Evolutionary conservation across 345 rosid species (phyloP), one percentile per base, ranked within the genome.

Genomic region (Carallia brachiata): DNA sequence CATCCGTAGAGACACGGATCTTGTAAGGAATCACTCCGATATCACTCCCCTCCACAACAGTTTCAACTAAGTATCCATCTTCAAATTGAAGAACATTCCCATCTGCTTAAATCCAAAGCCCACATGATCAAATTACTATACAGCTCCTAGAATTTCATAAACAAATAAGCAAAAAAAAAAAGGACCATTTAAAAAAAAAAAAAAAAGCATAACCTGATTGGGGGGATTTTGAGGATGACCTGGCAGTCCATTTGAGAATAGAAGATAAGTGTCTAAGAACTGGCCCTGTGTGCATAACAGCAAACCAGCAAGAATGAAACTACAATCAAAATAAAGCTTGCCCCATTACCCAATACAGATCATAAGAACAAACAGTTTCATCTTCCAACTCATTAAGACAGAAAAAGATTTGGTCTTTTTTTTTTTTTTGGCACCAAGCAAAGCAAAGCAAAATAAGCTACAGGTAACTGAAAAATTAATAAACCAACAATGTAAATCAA

Each of bases 11-110:
- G 67, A 93, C 90, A 1, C 82, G 87, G 59, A 90, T 90, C 76
- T 80, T 81, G 81, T 87, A 81, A 63, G 98, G 97, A 78, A 91
- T 76, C 61, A 90, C 85, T 44, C 97, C 96, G 27, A 94, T 90
- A 68, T 86, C 92, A 73, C 83, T 94, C 64, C 96, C 96, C 79
- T 88, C 87, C 61, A 90, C 90, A 37, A 91, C 90, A 63, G 95
- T 94, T 78, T 94, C 96, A 47, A 91, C 95, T 74, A 91, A 77
- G 88, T 91, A 94, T 6, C 97, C 95, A 67, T 81, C 80, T 84
- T 94, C 98, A 82, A 87, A 91, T 72, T 94, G 90, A 66, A 94
- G 78, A 70, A 86, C 81, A 76, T 87, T 80, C 34, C 73, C 89
- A 70, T 88, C 96, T 91, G 86, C 68, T 44, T n/a, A 7, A 60